A percentile compares a stretch with the other conserved stretches of the same genome.
phyloP scores from a whole-genome alignment of 78 protist species.

The Paratrimastix pyriformis region DNA sequence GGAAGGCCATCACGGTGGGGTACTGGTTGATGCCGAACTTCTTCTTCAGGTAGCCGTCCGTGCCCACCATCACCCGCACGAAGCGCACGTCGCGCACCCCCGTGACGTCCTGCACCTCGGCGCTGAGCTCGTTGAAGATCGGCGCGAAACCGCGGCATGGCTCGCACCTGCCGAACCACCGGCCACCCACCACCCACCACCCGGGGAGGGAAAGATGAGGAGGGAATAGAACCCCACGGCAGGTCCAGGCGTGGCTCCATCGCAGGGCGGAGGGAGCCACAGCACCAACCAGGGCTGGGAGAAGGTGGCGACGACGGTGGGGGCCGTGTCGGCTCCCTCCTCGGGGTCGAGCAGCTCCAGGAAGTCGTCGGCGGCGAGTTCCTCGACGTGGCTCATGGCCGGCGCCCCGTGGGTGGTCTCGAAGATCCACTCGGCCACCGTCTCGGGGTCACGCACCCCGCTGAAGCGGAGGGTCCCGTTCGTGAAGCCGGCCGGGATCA shows the following conservation, averaged over 20 bases:
- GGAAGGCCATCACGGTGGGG: not conserved
- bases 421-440: not conserved
- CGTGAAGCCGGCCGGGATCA: not conserved
- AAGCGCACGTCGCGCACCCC: not conserved
- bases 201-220: not conserved
- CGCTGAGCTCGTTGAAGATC: not conserved
- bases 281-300: constrained; percentile 8
- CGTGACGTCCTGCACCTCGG: not conserved
- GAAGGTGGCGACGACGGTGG: not conserved
- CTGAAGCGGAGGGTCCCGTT: not conserved
- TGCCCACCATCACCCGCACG: not conserved
- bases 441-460: not conserved
- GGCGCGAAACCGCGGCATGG: not conserved
- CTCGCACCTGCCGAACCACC: not conserved
- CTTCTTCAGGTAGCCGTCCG: constrained; percentile 1
- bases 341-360: constrained; percentile 1
- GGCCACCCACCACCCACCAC: not conserved
- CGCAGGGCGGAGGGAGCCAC: no score
- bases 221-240: not conserved
- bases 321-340: no score
- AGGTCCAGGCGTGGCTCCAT: no score
- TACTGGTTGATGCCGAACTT: not conserved
- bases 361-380: not conserved
- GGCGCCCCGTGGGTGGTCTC: not conserved
- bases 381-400: not conserved